Base-by-base conservation (phyloP, 306 rosid genomes). In the Medicago lupulina region DNA sequence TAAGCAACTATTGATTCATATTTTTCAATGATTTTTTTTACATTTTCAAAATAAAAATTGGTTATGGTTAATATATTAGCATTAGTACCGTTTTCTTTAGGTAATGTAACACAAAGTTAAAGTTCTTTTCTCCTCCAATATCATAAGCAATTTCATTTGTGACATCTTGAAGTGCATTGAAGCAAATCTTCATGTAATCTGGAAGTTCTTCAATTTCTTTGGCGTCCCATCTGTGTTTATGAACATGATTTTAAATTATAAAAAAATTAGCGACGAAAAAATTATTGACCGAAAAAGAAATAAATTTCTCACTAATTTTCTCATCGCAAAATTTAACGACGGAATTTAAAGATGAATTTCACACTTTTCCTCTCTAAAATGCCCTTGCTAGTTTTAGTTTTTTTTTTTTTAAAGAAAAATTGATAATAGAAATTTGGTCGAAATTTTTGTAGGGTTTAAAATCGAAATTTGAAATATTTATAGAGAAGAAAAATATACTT, bases 111-210 rank as follows among this genome's bases (percentile, higher is more conserved):
- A 77, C 88, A 25, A 18, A 54, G 53, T 81, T 68, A 41, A 81
- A 70, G 31, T 81, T 76, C 9, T 74, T 80, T 79, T 73, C 78
- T 60, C 80, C 77, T 5, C 70, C 85, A 79, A 85, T 85, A 47
- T 88, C 96, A 43, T 36, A 11, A 57, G 96, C 88, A 60, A 74
- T 88, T 77, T 86, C 91, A 34, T 36, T 34, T 53, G 87, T 86
- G 16, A 79, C 80, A 43, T 70, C 57, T 70, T 86, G 41, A 28
- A 86, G 89, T 44, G 90, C 88, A 57, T 60, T 39, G 78, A 90
- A 80, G 63, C 87, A 88, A 50, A 76, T 49, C 83, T 67, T 85
- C 91, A 90, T 88, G 50, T 81, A 88, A 25, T 76, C 70, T 7
- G 92, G 91, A 57, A 85, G 91, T 23, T 73, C 65, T 3, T 77